Conservation (phyloP, 2,329 filamentous ascomycete species). For the Botrytis byssoidea region DNA sequence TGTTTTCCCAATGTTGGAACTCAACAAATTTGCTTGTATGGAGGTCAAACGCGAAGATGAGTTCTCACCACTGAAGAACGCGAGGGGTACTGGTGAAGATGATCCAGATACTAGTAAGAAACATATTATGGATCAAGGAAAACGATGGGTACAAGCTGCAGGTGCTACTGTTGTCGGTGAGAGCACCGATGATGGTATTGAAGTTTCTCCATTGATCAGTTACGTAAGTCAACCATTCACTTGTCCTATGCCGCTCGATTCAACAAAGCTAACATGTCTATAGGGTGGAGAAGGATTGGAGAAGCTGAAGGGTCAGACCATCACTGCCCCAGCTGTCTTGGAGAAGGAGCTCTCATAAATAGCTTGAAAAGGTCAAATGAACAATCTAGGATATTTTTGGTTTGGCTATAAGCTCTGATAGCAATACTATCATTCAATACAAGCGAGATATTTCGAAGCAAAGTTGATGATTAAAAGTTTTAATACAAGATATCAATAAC, state of each 20-base stretch:
- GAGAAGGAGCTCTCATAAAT: constrained; percentile 43
- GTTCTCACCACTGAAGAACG: constrained; percentile 96
- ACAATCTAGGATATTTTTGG: not conserved
- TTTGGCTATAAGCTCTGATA: constrained; percentile 4
- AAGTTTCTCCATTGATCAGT: constrained; percentile 90
- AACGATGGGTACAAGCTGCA: constrained; percentile 77
- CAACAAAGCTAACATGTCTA: constrained; percentile 50
- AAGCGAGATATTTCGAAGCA: not conserved
- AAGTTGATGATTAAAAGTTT: not conserved
- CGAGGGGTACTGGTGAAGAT: constrained; percentile 79
- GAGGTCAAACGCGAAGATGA: constrained; percentile 97
- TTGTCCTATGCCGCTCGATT: not conserved
- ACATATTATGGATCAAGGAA: constrained; percentile 88
- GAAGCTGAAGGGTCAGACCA: constrained; percentile 51
- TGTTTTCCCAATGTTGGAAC: constrained; percentile 84
- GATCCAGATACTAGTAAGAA: constrained; percentile 89
- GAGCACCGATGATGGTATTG: constrained; percentile 64
- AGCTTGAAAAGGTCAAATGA: not conserved
- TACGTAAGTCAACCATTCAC: constrained; percentile 67
- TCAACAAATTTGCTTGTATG: constrained; percentile 90
- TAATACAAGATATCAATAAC: not conserved
- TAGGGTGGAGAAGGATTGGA: constrained; percentile 64
- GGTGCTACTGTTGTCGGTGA: constrained; percentile 73
- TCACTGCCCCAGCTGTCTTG: constrained; percentile 53
- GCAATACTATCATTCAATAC: constrained; percentile 4